Percentiles rank a stretch among this genome's conserved stretches.
Evolutionary conservation across 768 basidiomycete genomes (phyloP).

Genomic region (Heimioporus sp.): DNA sequence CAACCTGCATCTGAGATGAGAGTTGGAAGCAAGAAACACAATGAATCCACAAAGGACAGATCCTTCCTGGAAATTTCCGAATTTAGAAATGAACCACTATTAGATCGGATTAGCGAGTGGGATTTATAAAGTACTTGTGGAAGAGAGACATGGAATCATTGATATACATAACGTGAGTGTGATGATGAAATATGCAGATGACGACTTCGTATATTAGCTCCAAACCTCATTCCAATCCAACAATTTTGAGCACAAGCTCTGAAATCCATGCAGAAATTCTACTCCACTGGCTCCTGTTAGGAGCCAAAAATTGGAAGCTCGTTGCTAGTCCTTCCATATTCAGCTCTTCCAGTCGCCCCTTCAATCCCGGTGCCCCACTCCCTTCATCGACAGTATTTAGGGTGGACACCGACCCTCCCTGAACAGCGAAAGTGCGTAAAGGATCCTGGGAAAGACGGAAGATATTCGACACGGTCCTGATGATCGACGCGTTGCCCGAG

Average conservation of each 20-base stretch:
- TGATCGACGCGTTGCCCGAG: constrained; percentile 68
- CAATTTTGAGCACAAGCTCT: constrained; percentile 51
- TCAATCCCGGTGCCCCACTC: constrained; percentile 39
- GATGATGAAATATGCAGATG: constrained; percentile 12
- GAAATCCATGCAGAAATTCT: constrained; percentile 78
- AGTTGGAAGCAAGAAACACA: background rate
- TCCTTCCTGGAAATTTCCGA: constrained; percentile 18
- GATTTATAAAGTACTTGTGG: constrained; percentile 12
- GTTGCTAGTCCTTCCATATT: constrained; percentile 75
- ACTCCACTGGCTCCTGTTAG: constrained; percentile 51
- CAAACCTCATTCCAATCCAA: constrained; percentile 33
- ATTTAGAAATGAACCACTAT: constrained; percentile 9
- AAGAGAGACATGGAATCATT: background rate
- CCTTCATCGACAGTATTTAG: constrained; percentile 62
- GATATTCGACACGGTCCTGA: constrained; percentile 70
- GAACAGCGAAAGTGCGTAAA: constrained; percentile 37
- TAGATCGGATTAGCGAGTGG: constrained; percentile 4
- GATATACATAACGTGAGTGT: constrained; percentile 8
- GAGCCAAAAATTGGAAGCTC: constrained; percentile 67
- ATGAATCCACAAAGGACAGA: background rate
- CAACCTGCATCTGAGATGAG: constrained; percentile 22
- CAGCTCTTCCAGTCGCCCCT: constrained; percentile 61
- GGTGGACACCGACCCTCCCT: constrained; percentile 59
- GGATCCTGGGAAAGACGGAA: constrained; percentile 68
- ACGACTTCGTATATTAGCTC: constrained; percentile 2